phyloP scores from a whole-genome alignment of 306 rosid genomes.

The Erythrophleum fordii region DNA sequence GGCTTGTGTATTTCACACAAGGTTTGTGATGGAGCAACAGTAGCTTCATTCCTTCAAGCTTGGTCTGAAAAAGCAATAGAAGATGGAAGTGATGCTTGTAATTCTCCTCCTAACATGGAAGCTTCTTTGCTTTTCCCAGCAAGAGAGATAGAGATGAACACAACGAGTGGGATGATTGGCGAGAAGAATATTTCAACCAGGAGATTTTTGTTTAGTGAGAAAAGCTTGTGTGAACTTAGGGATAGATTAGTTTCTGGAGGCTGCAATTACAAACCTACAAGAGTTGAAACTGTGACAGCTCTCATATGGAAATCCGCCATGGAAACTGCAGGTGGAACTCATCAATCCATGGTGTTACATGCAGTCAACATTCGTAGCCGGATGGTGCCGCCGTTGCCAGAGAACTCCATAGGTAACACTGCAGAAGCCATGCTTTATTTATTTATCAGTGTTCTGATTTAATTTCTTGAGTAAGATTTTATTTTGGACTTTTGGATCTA shows the following conservation, averaged over 20 bases:
- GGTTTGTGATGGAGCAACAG: constrained; percentile 1
- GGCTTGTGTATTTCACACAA: constrained; percentile 35
- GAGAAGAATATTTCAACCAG: not conserved
- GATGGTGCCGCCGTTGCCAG: constrained; percentile 19
- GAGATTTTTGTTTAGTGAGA: constrained; percentile 7
- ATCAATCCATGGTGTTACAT: not conserved
- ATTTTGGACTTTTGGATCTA: too few species aligned
- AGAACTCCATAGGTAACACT: constrained; percentile 1
- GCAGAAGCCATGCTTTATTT: too few species aligned
- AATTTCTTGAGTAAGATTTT: too few species aligned
- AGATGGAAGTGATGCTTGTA: not conserved
- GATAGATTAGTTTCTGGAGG: not conserved
- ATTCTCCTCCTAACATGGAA: not conserved
- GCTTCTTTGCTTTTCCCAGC: constrained; percentile 16
- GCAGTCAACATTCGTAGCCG: constrained; percentile 27
- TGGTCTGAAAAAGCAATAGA: constrained; percentile 25
- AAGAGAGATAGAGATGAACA: not conserved
- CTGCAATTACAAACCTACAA: not conserved
- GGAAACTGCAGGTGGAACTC: not conserved
- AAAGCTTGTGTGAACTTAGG: not conserved
- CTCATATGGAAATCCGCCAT: constrained; percentile 31
- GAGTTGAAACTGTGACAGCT: constrained; percentile 24
- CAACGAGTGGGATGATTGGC: not conserved
- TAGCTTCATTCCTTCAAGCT: constrained; percentile 10
- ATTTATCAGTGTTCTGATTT: not conserved